Conservation (phyloP, 352 stramenopile species). For the Phytophthora fragariae region DNA sequence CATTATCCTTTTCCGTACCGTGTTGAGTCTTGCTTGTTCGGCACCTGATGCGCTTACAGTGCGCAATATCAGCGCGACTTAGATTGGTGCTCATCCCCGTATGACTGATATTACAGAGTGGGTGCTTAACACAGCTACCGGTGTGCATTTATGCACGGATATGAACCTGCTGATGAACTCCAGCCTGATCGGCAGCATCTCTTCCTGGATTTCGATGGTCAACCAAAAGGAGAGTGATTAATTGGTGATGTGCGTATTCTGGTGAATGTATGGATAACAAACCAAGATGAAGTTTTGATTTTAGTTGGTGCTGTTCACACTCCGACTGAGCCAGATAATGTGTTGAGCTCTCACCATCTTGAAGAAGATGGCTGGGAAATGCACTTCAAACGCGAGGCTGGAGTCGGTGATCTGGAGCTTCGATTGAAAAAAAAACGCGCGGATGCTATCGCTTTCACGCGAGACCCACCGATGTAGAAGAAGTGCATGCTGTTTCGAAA, state of each 20-base stretch:
- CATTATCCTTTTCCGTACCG: too few relatives aligned
- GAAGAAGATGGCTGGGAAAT: neutral
- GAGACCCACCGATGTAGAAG: neutral
- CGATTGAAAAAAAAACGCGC: neutral
- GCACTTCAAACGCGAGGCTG: neutral
- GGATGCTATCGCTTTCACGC: neutral
- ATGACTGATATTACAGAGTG: neutral
- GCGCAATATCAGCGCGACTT: neutral
- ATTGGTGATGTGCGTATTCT: neutral
- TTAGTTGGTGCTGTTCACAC: neutral
- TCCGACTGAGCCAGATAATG: neutral
- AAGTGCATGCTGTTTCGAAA: neutral
- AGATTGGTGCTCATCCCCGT: neutral
- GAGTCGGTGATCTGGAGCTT: neutral
- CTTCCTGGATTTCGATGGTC: neutral
- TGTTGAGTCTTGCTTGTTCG: too few relatives aligned
- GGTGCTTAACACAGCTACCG: too few relatives aligned
- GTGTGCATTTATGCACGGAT: too few relatives aligned
- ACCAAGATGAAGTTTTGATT: neutral
- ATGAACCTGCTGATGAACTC: too few relatives aligned
- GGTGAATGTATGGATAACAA: neutral
- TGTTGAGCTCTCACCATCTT: neutral
- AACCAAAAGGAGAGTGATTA: neutral
- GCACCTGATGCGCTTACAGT: neutral
- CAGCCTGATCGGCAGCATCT: too few relatives aligned